Percentiles rank a stretch among this genome's conserved stretches.
These are phyloP conservation scores for Candida boidinii DNA, from an alignment of 805 yeast genomes.

Conservation along the genomic window DNA sequence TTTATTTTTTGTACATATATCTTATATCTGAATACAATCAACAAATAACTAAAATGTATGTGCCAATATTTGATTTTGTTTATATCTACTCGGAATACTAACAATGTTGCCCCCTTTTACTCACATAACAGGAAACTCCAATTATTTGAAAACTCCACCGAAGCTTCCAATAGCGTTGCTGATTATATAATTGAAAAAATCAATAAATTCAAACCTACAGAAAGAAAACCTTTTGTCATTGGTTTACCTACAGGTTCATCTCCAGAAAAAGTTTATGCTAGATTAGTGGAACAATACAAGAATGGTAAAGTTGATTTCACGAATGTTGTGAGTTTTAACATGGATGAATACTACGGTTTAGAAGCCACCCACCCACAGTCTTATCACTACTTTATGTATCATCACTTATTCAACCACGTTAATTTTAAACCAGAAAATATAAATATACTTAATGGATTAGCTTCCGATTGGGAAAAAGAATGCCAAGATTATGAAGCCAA, in stretches of 20 bases:
- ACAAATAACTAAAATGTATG: no score
- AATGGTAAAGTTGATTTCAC: slow-evolving; percentile 34
- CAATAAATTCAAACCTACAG: slow-evolving; percentile 35
- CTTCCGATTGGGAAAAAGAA: slow-evolving; percentile 35
- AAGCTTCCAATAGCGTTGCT: slow-evolving; percentile 38
- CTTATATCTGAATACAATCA: no score
- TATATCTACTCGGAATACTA: no score
- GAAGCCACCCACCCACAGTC: slow-evolving; percentile 39
- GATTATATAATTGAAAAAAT: slow-evolving; percentile 34
- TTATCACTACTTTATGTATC: slow-evolving; percentile 50
- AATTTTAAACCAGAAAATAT: slow-evolving; percentile 45
- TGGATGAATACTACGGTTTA: slow-evolving; percentile 52
- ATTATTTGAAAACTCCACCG: slow-evolving; percentile 26
- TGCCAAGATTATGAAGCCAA: slow-evolving; percentile 40
- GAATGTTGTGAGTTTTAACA: slow-evolving; percentile 51
- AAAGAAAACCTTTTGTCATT: slow-evolving; percentile 38
- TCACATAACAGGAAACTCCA: slow-evolving; percentile 8
- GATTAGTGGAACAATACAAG: slow-evolving; percentile 34
- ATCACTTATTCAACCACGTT: slow-evolving; percentile 46
- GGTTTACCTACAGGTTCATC: slow-evolving; percentile 59
- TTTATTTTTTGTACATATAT: no score
- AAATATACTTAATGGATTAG: slow-evolving; percentile 45
- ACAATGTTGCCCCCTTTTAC: no score
- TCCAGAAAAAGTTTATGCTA: slow-evolving; percentile 45
- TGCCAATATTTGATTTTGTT: no score